Base-by-base conservation (phyloP, 768 basidiomycete genomes). In the Albatrellus ellisii region DNA sequence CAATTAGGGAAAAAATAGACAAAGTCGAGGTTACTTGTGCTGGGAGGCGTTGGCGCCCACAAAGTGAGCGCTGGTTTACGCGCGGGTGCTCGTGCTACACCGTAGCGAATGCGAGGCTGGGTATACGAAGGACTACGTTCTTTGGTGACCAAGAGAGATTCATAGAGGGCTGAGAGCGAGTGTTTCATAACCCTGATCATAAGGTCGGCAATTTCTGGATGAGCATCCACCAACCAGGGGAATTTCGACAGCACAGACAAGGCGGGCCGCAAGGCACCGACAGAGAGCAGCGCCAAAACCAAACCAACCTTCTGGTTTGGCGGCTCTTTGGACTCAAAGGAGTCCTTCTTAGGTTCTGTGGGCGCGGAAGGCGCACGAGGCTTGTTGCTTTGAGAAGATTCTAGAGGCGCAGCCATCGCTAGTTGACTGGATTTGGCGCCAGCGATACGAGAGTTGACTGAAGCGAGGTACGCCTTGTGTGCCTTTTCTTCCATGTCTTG, bases 1-100 rank as follows among this genome's bases (percentile, higher is more conserved):
- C 91, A 97, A 43, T 77, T 68, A 10, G 88, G 83, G 58, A 80
- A 94, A 69, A 95, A 97, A 67, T 87, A 95, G 4, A 87, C 73
- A 52, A 88, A 94, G 39, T 81, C 76, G n/a, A 69, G 70, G 3
- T 66, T 69, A 41, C 64, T 72, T 17, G 88, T 91, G 51, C 75
- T 71, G 0, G 86, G 82, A 20, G 92, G 91, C 10, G 74, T 72
- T 3, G 92, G 92, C 2, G 84, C 81, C 59, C 72, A 72, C 3
- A 83, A 60, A 0, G 87, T 86, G n/a, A 90, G 65, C 4, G 73
- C 56, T 0, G 75, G 64, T 52, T 82, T 87, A 20, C 76, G 73
- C 17, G 69, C 58, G 9, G 71, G 67, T 5, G 74, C 63, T 4
- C 66, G 61, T 6, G 68, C 58, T 25, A 73, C 56, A 11, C 82